phyloP scores from a whole-genome alignment of 1,139 yeast genomes.

The Groenewaldozyma auringiensis region DNA sequence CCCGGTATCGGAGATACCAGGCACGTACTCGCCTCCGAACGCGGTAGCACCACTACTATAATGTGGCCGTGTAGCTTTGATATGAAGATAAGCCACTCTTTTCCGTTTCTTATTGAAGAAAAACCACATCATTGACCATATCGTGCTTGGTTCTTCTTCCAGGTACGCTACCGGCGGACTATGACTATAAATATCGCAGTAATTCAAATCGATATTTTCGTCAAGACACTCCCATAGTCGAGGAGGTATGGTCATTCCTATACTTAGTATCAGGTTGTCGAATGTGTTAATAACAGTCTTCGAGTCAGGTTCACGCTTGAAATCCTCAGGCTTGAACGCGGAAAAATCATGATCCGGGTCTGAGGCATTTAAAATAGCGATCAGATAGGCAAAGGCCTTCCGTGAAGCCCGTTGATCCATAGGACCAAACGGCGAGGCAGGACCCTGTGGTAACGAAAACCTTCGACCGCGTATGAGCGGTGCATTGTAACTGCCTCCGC shows the following conservation, averaged over 20 bases:
- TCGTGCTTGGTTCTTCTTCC: conserved; percentile 64
- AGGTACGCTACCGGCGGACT: conserved; percentile 74
- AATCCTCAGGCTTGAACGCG: conserved; percentile 78
- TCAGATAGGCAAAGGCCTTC: conserved; percentile 81
- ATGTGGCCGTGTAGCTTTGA: conserved; percentile 33
- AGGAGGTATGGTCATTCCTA: conserved; percentile 51
- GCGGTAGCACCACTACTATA: conserved; percentile 10
- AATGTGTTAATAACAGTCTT: conserved; percentile 60
- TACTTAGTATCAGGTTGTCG: conserved; percentile 69
- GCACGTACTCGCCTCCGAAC: background rate
- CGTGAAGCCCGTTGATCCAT: conserved; percentile 75
- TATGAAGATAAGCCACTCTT: conserved; percentile 77
- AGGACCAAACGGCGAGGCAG: conserved; percentile 85
- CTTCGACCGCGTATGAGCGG: background rate
- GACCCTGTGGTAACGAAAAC: conserved; percentile 10
- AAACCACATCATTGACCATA: conserved; percentile 93
- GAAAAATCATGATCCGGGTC: conserved; percentile 96
- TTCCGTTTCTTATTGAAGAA: conserved; percentile 84
- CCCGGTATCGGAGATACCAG: background rate
- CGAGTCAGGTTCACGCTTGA: conserved; percentile 46
- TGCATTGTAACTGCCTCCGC: background rate
- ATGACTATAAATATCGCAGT: conserved; percentile 69
- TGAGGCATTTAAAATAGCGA: conserved; percentile 83
- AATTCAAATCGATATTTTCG: conserved; percentile 71
- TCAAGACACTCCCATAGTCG: conserved; percentile 90